Evolutionary conservation across 305 asterid genomes (phyloP), one percentile per base, ranked within the genome.

Genomic region (Salvia sclarea): DNA sequence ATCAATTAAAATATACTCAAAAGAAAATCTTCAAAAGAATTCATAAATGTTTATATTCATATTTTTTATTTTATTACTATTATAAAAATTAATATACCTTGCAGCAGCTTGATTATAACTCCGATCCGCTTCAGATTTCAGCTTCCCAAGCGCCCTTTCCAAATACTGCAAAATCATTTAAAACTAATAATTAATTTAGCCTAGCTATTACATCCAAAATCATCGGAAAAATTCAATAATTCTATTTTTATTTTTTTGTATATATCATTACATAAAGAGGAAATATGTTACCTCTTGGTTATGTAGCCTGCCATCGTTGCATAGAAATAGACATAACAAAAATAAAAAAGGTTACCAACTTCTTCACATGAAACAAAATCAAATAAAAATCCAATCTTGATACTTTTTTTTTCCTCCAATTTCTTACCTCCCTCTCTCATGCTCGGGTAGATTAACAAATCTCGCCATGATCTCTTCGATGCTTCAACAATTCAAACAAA

Each of bases 361-460:
- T 30, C 35, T 8, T 17, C 5, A 30, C 3, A 70, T 9, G 7
- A 50, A 69, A 17, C 10, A 22, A 14, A 61, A 20, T 38, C 12
- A 2, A 3, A 43, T 13, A 22, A 13, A 9, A 13, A 3, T 0
- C n/a, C 28, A 30, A 30, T 9, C 16, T 25, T n/a, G n/a, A 38
- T 9, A 38, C 0, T 16, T 4, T 0, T 22, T 6, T 25, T 25
- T 28, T 31, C n/a, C n/a, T n/a, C n/a, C n/a, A 59, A 61, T 37
- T 31, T 8, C 61, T 76, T 81, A 92, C 98, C 92, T 81, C 68
- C 92, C 97, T 60, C 96, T 81, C 45, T 93, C 98, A 47, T 86
- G 92, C 71, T 93, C 96, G 0, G 98, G 95, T 2, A 90, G 89
- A 81, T 87, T 85, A 61, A 90, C 81, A 68, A 76, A 93, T 17